A percentile compares a stretch with the other conserved stretches of the same genome.
phyloP scores from a whole-genome alignment of 1,139 yeast species.

The Yamadazyma jaroonii region DNA sequence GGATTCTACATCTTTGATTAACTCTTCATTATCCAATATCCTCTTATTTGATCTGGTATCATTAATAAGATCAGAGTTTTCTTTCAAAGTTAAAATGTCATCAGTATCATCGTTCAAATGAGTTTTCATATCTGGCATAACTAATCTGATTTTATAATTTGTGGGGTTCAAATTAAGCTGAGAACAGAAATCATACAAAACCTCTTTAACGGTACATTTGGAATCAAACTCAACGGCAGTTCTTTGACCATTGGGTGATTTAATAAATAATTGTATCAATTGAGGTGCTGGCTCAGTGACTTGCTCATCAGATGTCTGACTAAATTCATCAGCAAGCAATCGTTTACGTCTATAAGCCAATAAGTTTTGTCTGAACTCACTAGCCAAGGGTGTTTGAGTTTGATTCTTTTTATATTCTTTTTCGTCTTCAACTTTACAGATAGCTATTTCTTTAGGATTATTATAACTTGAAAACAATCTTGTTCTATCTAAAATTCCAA shows the following conservation, averaged over 20 bases:
- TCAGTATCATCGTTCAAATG: constrained; percentile 2
- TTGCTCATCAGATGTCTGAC: background rate
- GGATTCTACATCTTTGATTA: constrained; percentile 20
- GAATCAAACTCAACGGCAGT: constrained; percentile 6
- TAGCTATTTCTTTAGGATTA: constrained; percentile 60
- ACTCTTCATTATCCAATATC: constrained; percentile 19
- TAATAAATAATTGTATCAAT: constrained; percentile 8
- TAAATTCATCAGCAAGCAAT: constrained; percentile 7
- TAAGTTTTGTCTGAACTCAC: constrained; percentile 33
- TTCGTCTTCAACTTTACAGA: constrained; percentile 44
- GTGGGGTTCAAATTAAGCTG: constrained; percentile 26
- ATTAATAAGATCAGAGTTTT: constrained; percentile 5
- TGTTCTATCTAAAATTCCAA: constrained; percentile 64
- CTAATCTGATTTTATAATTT: constrained; percentile 21
- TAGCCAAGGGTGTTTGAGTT: constrained; percentile 53
- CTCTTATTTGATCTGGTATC: constrained; percentile 6
- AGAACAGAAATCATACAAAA: constrained; percentile 31
- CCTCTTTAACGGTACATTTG: constrained; percentile 27
- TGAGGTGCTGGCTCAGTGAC: constrained; percentile 1
- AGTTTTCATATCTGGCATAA: constrained; percentile 8
- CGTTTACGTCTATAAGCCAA: constrained; percentile 13
- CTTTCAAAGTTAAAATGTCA: constrained; percentile 12
- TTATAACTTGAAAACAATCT: constrained; percentile 57
- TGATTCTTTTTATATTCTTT: constrained; percentile 33
- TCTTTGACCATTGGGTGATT: constrained; percentile 9